Base-by-base conservation (phyloP, 805 yeast species). In the Hanseniaspora meyeri region DNA sequence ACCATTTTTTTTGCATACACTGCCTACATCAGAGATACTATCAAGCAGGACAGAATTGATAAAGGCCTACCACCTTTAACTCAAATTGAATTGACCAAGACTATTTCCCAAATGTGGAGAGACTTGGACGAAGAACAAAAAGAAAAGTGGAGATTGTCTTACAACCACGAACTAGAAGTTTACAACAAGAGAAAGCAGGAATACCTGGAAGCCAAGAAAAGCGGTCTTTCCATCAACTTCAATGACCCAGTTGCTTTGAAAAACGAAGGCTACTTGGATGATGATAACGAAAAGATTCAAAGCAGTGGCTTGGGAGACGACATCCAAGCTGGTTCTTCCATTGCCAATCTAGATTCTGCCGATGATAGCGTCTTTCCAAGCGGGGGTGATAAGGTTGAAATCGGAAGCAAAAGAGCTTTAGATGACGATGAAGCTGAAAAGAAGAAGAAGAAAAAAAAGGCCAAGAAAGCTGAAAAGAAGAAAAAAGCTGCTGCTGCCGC, bases 1-100 rank as follows among this genome's bases (percentile, higher is more conserved):
- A 89, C 96, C 24, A 85, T 87, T 47, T 90, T 82, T 73, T 86
- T 91, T 69, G 77, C 82, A 43, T 91, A 81, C 70, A 81, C 87
- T 54, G 82, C 85, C 61, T 81, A 80, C 61, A 78, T 81, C 61
- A 82, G 96, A 65, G 85, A 83, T 60, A 72, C 76, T 40, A 76
- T 90, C 60, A 80, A 83, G 57, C 82, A 78, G 55, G 89, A 85
- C 60, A 78, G 95, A 65, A 76, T 72, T 57, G 71, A 71, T 39
- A 72, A 75, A 43, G 82, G 85, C 37, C 74, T 76, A 63, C 78
- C 84, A 16, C 79, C 87, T 11, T 75, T 85, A 61, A 75, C 83
- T 11, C 85, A 88, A 43, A 78, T 82, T 20, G 96, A 87, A 64
- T 77, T 89, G 69, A 85, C 93, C 42, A 83, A 80, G 64, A 82